Base-by-base conservation (phyloP, 2,329 filamentous ascomycete species). In the Stenocarpella maydis region DNA sequence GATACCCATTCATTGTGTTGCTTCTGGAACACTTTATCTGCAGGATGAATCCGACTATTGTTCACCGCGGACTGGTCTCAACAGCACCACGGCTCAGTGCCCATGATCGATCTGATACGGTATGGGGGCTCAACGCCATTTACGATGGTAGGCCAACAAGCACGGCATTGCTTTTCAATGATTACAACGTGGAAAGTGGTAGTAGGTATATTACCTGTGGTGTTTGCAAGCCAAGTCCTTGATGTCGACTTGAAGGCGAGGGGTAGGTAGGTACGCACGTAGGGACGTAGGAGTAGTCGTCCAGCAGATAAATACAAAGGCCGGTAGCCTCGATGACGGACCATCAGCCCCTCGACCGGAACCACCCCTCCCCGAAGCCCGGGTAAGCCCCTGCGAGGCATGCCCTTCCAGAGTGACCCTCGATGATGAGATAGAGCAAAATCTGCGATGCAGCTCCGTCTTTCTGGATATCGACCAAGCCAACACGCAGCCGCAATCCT, bases 1-100 rank as follows among this genome's bases (percentile, higher is more conserved):
- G 53, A 69, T 69, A 69, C 67, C 65, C 61, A 66, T 66, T 69
- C 67, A 55, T 52, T 66, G 64, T 61, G 39, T 55, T 55, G 34
- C 64, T 55, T 45, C 37, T 49, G 53, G 52, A 50, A n/a, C 19
- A 50, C 4, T 4, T 21, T 31, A 19, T 31, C 17, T 8, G 12
- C 15, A 3, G n/a, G n/a, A 9, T 65, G 39, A 17, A 9, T 15
- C 10, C 21, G n/a, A 17, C 12, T 37, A 8, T 21, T 21, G 12
- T 28, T 17, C 0, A 43, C n/a, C 17, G 14, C 14, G 19, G 24
- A 50, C 6, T 1, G 12, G 8, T 39, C 28, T n/a, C 63, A 47
- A 43, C 49, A 47, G 31, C 49, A 49, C 45, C 37, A 34, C n/a
- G 26, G 7, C 21, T n/a, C 21, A 28, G 21, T 43, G 21, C 14